Conservation (phyloP, 2,329 filamentous ascomycete species). For the Fusarium nygamai region DNA sequence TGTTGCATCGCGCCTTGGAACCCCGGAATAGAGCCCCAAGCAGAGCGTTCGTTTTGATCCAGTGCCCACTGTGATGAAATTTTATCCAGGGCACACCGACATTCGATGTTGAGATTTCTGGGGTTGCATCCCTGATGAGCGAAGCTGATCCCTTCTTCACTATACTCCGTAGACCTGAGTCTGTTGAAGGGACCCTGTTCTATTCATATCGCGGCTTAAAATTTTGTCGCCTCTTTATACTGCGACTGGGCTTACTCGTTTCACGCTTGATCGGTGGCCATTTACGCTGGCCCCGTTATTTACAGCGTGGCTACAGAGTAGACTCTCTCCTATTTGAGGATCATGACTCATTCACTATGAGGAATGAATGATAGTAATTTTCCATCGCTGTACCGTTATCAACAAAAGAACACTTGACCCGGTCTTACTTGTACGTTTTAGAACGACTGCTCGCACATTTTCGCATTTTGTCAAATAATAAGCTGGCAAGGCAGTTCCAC, state of each 20-base stretch:
- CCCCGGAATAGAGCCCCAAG: constrained; percentile 7
- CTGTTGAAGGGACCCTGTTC: constrained; percentile 26
- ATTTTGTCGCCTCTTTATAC: constrained; percentile 5
- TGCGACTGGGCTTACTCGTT: constrained; percentile 11
- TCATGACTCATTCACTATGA: background rate
- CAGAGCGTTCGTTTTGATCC: constrained; percentile 17
- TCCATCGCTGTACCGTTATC: background rate
- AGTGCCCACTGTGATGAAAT: background rate
- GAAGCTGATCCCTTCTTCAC: constrained; percentile 29
- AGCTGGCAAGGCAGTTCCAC: constrained; percentile 33
- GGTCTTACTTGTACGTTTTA: background rate
- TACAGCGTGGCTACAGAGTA: background rate
- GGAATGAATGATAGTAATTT: constrained; percentile 1
- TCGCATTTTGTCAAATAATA: constrained; percentile 34
- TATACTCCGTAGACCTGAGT: constrained; percentile 14
- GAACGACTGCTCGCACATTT: constrained; percentile 6
- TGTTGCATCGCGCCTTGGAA: constrained; percentile 28
- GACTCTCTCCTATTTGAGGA: background rate
- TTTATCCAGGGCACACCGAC: constrained; percentile 28
- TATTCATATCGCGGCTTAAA: constrained; percentile 33
- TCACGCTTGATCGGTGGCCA: constrained; percentile 4
- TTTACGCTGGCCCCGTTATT: constrained; percentile 1
- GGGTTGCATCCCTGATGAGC: constrained; percentile 23
- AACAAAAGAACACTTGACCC: background rate
- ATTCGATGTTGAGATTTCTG: constrained; percentile 25